Evolutionary conservation across 306 rosid genomes (phyloP), one percentile per base, ranked within the genome.

Genomic region (Senna siamea): DNA sequence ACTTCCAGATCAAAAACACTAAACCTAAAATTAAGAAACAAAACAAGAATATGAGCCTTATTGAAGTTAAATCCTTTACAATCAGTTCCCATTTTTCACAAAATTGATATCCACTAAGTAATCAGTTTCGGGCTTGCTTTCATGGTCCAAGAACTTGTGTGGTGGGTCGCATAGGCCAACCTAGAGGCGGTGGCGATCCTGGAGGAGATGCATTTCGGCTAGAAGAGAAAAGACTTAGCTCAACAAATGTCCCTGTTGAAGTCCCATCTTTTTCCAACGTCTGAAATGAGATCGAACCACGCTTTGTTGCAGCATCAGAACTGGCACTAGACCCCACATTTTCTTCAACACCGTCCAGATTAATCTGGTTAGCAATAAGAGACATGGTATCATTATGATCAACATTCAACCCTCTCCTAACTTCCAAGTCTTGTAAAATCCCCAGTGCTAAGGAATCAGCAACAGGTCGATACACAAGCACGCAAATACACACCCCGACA

Each of bases 381-480:
- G 99, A 89, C 73, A 86, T 62, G 18, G 85, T 73, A 58, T 94
- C 99, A 76, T 81, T 92, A 48, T 48, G 93, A 77, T 85, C 92
- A 46, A 78, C 90, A 62, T 48, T 81, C 46, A 66, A 70, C 78
- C 86, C 63, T 44, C 79, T 89, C 89, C 95, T 85, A 38, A 90
- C 86, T 83, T 92, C 99, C 67, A 88, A 18, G 81, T 91, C 96
- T 75, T 77, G 95, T 66, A 87, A 69, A 79, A 85, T 90, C 62
- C 96, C 99, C 87, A 94, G 81, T 2, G 96, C 96, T 60, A 94
- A 84, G 70, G 89, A 92, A 86, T 94, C 99, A 4, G 96, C 99
- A 69, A 89, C 90, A 4, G 99, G 99, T 78, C 69, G 89, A 82
- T 94, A 94, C 47, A 94, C 99, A 71, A 94, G 96, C 81, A 84